Percentiles rank a stretch among this genome's conserved stretches.
phyloP scores from a whole-genome alignment of 2,329 filamentous ascomycete species.

The Alternaria solani region DNA sequence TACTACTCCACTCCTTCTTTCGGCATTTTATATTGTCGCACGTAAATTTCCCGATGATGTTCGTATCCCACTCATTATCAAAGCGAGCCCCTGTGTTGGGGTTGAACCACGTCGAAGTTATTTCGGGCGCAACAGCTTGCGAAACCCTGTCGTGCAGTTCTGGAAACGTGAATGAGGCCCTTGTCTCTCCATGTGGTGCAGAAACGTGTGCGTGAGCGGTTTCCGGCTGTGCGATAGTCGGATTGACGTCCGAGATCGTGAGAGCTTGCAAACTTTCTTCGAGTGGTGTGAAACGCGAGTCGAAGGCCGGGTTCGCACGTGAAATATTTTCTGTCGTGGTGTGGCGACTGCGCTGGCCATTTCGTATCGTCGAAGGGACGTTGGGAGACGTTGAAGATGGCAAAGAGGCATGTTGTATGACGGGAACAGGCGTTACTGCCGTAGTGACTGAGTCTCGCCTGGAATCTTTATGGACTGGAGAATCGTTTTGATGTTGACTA shows the following conservation, averaged over 20 bases:
- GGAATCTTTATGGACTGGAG: conserved; percentile 4
- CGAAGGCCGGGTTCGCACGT: background rate
- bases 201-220: background rate
- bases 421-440: background rate
- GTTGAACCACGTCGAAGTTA: conserved; percentile 13
- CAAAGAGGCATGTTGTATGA: background rate
- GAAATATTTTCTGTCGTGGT: background rate
- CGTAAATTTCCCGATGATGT: conserved; percentile 27
- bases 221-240: background rate
- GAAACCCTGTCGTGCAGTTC: too few relatives aligned
- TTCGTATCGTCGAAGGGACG: background rate
- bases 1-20: conserved; percentile 20
- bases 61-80: conserved; percentile 3
- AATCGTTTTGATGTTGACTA: conserved; percentile 10
- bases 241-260: background rate
- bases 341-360: background rate
- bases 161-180: conserved; percentile 11
- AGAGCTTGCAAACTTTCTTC: conserved; percentile 1
- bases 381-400: background rate
- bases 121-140: background rate
- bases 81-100: background rate
- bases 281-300: background rate
- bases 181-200: background rate
- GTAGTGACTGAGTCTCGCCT: background rate
- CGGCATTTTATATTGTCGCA: conserved; percentile 24